Percentiles rank a stretch among this genome's conserved stretches.
These are phyloP conservation scores for Candida insectalens DNA, from an alignment of 805 yeast genomes.

Conservation along the genomic window DNA sequence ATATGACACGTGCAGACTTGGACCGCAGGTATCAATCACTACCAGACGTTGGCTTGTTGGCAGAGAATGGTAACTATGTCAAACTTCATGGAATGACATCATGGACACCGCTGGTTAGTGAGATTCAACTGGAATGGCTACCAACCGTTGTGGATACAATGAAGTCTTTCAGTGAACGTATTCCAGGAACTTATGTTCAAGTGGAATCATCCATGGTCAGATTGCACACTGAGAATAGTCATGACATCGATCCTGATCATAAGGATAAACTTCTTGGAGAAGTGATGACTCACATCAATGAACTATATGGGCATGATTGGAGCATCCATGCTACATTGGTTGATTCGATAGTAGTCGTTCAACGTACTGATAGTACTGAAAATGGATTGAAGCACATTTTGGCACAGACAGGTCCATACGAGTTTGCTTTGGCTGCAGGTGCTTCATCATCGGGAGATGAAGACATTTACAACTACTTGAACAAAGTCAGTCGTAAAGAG, in stretches of 20 bases:
- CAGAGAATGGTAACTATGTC: constrained; percentile 84
- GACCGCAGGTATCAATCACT: constrained; percentile 60
- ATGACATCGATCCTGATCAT: constrained; percentile 51
- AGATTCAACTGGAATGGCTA: constrained; percentile 49
- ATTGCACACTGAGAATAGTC: constrained; percentile 65
- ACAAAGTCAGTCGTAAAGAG: constrained; percentile 27
- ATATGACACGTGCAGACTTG: constrained; percentile 52
- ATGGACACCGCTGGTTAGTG: constrained; percentile 59
- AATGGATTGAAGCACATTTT: constrained; percentile 49
- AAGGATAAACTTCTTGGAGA: constrained; percentile 70
- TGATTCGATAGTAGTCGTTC: constrained; percentile 60
- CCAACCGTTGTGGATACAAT: constrained; percentile 45
- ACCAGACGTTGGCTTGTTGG: constrained; percentile 69
- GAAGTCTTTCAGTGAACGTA: constrained; percentile 56
- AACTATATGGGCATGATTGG: constrained; percentile 44
- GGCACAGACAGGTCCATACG: constrained; percentile 15
- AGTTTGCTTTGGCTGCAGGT: constrained; percentile 48
- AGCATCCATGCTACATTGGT: constrained; percentile 73
- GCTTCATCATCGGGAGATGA: constrained; percentile 64
- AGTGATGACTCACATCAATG: constrained; percentile 75
- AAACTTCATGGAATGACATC: constrained; percentile 37
- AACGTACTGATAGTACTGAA: constrained; percentile 48
- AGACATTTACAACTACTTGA: constrained; percentile 47
- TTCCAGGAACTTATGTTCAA: constrained; percentile 69
- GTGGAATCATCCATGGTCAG: constrained; percentile 68